phyloP scores from a whole-genome alignment of 805 yeast genomes.

The Cyberlindnera sargentensis region DNA sequence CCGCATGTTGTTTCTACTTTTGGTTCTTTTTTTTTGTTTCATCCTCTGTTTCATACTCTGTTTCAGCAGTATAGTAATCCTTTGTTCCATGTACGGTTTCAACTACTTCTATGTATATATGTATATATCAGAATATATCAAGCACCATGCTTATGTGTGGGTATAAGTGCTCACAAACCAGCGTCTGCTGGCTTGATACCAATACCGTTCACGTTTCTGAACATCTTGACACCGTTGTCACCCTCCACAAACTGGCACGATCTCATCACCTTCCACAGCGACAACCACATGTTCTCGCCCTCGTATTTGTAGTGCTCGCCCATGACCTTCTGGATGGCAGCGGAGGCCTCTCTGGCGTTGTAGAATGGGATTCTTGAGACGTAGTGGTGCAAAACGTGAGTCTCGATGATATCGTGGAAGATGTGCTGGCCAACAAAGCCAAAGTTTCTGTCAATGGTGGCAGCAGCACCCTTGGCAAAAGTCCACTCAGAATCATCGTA shows the following conservation, averaged over 20 bases:
- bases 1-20: no score
- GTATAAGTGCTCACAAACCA: background rate
- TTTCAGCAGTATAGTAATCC: no score
- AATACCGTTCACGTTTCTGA: slow-evolving; percentile 47
- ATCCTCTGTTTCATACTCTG: no score
- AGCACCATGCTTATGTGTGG: no score
- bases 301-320: slow-evolving; percentile 67
- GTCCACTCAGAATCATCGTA: slow-evolving; percentile 52
- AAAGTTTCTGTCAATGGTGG: slow-evolving; percentile 55
- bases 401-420: slow-evolving; percentile 87
- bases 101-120: no score
- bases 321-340: slow-evolving; percentile 76
- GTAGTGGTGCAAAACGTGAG: slow-evolving; percentile 85
- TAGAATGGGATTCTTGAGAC: slow-evolving; percentile 82
- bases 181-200: slow-evolving; percentile 29
- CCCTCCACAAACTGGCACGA: slow-evolving; percentile 69
- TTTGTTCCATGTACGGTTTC: no score
- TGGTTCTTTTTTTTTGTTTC: no score
- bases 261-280: slow-evolving; percentile 53
- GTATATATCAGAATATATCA: no score
- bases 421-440: slow-evolving; percentile 59
- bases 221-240: slow-evolving; percentile 58
- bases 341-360: slow-evolving; percentile 73
- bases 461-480: slow-evolving; percentile 61
- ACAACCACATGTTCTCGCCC: slow-evolving; percentile 52